Evolutionary conservation across 1,139 yeast species (phyloP).

Genomic region (Meyerozyma athensensis): DNA sequence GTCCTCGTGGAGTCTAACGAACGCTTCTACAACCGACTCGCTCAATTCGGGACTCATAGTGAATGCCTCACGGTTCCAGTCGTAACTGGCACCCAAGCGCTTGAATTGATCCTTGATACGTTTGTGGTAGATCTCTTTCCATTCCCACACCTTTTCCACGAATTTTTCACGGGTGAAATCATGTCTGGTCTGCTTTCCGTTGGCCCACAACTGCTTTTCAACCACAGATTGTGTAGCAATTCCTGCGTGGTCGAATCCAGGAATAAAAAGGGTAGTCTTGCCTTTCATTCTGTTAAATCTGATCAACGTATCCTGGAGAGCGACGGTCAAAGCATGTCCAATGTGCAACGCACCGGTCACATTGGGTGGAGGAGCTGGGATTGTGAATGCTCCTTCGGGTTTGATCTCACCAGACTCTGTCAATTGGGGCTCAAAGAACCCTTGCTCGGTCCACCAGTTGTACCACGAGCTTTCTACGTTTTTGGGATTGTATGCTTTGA

Average conservation of each 20-base stretch:
- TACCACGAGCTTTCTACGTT: conserved; percentile 98
- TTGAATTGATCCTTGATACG: conserved; percentile 82
- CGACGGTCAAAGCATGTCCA: conserved; percentile 95
- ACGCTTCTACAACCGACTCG: conserved; percentile 84
- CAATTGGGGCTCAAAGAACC: conserved; percentile 84
- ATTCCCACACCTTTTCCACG: conserved; percentile 88
- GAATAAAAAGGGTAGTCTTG: conserved; percentile 84
- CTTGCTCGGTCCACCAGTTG: conserved; percentile 92
- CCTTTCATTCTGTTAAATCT: conserved; percentile 98
- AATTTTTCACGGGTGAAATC: conserved; percentile 93
- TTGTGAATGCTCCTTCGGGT: conserved; percentile 80
- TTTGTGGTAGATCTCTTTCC: conserved; percentile 92
- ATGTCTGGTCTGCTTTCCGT: conserved; percentile 85
- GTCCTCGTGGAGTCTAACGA: conserved; percentile 86
- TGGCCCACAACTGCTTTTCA: conserved; percentile 91
- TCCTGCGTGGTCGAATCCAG: conserved; percentile 99
- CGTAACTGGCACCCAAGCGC: conserved; percentile 93
- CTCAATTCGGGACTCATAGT: conserved; percentile 79
- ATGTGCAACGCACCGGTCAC: conserved; percentile 98
- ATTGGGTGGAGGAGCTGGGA: conserved; percentile 98
- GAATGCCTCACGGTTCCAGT: conserved; percentile 92
- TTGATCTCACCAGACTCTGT: conserved; percentile 68
- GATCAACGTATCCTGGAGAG: conserved; percentile 90
- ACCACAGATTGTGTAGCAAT: conserved; percentile 98
- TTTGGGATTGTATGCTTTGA: conserved; percentile 89